Conservation (phyloP, 2,329 filamentous ascomycete species). For the Venturia aucupariae region DNA sequence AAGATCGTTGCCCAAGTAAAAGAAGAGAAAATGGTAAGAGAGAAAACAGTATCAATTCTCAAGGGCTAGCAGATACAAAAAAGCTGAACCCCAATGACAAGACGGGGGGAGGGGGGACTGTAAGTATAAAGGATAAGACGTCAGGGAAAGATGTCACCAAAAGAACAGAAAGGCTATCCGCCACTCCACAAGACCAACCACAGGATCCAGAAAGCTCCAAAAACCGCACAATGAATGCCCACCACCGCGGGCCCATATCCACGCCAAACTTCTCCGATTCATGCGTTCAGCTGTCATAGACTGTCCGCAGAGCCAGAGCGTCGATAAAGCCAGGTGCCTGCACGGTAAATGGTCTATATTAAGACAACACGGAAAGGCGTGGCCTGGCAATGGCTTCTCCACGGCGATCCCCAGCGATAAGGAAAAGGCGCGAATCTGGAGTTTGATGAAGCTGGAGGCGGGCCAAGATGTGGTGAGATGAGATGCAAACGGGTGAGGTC, state of each 20-base stretch:
- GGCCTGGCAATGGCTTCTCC: neutral
- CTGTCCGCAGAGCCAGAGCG: neutral
- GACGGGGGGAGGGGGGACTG: neutral
- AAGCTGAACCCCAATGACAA: neutral
- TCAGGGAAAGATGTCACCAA: neutral
- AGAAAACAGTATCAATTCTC: neutral
- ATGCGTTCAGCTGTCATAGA: neutral
- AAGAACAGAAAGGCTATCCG: neutral
- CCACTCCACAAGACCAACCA: conserved; percentile 1
- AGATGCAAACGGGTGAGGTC: neutral
- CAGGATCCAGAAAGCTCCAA: neutral
- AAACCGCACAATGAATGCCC: neutral
- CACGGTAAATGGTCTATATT: neutral
- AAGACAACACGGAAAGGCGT: conserved; percentile 3
- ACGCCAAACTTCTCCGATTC: neutral
- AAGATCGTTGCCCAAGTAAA: neutral
- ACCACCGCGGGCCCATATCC: neutral
- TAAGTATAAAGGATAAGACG: neutral
- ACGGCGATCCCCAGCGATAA: conserved; percentile 1
- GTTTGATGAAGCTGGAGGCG: neutral
- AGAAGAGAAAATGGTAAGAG: neutral
- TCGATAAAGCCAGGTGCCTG: neutral
- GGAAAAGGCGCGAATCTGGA: conserved; percentile 1
- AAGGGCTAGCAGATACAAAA: neutral
- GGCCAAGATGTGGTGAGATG: neutral